Base-by-base conservation (phyloP, 2,329 filamentous ascomycete species). In the Talaromyces piceae region DNA sequence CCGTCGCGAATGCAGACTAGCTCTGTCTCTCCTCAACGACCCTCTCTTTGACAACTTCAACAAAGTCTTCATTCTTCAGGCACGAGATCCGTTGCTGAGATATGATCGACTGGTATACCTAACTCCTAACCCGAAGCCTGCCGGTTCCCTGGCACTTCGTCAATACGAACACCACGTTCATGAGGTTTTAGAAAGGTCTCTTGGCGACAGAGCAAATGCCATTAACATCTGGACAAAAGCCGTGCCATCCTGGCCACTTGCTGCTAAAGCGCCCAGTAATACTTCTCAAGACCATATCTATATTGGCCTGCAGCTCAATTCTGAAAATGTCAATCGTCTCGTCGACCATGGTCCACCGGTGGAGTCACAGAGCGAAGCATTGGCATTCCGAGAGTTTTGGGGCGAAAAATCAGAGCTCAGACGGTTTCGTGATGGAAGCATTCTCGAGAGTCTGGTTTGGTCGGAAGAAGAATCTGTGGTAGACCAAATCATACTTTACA, bases 351-450 rank as follows among this genome's bases (percentile, higher is more conserved):
- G 93, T 0, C 93, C 93, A 4, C 73, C 85, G 1, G 88, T 89
- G 2, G 91, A 97, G 63, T 81, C 93, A 54, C 90, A 91, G 67
- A 83, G 86, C 57, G 88, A 89, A 56, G 86, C 90, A 22, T 82
- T 83, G 8, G 78, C 78, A 27, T 98, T 96, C 67, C 87, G 88
- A 30, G 81, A 84, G 28, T 97, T 98, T 65, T 98, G 94, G 93
- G 93, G 91, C 5, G 86, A 91, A 8, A 95, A 93, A 66, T 82
- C 93, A 1, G 93, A 98, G 67, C 77, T 98, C 43, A 82, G 93
- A 57, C 87, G 93, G 18, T 98, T 98, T 75, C 94, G 91, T 61
- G 90, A 97, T 62, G 93, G 93, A 20, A 91, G 86, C 60, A 96
- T 98, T 58, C 77, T 90, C 7, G 94, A 98, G 68, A 95, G 88